Evolutionary conservation across 75 land plant genomes (phyloP).

Genomic region (Pinus tabuliformis): DNA sequence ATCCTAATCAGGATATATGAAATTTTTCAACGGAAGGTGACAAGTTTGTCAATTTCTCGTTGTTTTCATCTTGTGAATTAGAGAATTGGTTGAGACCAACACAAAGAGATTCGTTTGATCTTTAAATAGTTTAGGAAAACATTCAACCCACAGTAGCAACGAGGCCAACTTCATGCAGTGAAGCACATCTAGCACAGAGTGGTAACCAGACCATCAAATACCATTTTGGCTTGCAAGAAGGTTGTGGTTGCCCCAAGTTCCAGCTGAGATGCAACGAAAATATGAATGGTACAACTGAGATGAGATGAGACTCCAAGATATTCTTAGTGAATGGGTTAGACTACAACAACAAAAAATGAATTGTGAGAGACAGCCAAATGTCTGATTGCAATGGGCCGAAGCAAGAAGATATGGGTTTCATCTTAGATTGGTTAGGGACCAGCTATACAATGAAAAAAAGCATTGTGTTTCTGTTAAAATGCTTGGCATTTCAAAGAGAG

Average conservation of each 20-base stretch:
- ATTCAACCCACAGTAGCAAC: too few relatives aligned
- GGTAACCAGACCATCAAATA: conserved; percentile 4
- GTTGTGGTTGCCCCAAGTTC: conserved; percentile 5
- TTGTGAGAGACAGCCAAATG: conserved; percentile 8
- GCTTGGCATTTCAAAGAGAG: conserved; percentile 8
- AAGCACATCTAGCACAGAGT: background rate
- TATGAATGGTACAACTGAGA: background rate
- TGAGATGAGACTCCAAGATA: background rate
- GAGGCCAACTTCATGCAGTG: too few relatives aligned
- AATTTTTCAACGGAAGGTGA: too few relatives aligned
- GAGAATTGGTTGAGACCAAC: too few relatives aligned
- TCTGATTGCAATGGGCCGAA: conserved; percentile 4
- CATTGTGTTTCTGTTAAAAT: conserved; percentile 12
- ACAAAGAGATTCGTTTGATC: too few relatives aligned
- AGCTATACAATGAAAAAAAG: background rate
- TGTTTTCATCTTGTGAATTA: too few relatives aligned
- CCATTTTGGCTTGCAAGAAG: background rate
- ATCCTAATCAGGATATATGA: too few relatives aligned
- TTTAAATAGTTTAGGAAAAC: too few relatives aligned
- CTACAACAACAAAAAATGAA: background rate
- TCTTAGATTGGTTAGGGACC: background rate
- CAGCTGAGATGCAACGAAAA: background rate
- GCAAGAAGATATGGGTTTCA: background rate
- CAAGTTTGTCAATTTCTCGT: too few relatives aligned
- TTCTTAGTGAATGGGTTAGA: conserved; percentile 1